These are phyloP conservation scores for Guadua angustifolia DNA, from an alignment of 176 grass and related monocot species.

Conservation along the genomic window DNA sequence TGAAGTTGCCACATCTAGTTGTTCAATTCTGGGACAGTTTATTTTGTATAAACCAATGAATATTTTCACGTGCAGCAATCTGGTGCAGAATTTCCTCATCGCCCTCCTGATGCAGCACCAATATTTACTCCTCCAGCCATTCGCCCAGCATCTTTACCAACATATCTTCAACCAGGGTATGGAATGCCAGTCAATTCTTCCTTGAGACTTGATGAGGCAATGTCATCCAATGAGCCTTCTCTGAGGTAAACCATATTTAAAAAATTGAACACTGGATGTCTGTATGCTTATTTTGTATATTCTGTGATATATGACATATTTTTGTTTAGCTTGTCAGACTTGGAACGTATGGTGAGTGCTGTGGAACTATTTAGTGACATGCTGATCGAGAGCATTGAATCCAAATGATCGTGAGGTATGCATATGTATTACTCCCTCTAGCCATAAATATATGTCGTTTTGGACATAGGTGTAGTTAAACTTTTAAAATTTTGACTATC, in stretches of 20 bases:
- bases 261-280: background rate
- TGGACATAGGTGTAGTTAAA: too few species aligned
- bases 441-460: too few species aligned
- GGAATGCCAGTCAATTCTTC: constrained; percentile 65
- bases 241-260: constrained; percentile 51
- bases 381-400: constrained; percentile 74
- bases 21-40: background rate
- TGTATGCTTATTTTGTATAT: background rate
- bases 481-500: too few species aligned
- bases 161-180: constrained; percentile 48
- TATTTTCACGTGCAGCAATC: constrained; percentile 53
- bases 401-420: constrained; percentile 71
- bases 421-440: background rate
- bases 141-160: constrained; percentile 39
- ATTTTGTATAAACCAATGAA: constrained; percentile 4
- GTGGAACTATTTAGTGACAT: constrained; percentile 77
- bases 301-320: constrained; percentile 10
- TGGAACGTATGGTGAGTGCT: constrained; percentile 60
- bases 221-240: constrained; percentile 63
- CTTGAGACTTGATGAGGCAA: constrained; percentile 70
- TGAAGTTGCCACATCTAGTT: background rate
- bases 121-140: constrained; percentile 64
- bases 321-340: constrained; percentile 61
- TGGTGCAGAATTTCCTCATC: constrained; percentile 73
- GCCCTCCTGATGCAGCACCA: constrained; percentile 59